A percentile compares a stretch with the other conserved stretches of the same genome.
Conservation (phyloP, 192 early-diverging fungal genomes). For the Coemansia sp. region DNA sequence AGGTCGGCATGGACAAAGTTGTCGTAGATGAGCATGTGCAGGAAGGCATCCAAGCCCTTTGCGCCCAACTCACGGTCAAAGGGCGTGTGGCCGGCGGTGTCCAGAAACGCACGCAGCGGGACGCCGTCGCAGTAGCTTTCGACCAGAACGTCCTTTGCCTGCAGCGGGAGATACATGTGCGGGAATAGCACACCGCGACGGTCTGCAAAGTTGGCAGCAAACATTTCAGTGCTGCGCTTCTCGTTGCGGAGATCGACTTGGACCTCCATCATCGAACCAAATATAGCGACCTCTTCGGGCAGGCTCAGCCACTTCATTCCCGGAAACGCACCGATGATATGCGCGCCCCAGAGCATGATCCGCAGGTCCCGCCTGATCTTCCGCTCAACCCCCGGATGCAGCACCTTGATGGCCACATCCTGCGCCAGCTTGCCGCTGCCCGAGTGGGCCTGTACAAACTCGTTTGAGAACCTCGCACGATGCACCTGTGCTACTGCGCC, state of each 20-base stretch:
- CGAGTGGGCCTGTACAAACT: conserved; percentile 29
- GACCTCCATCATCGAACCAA: conserved; percentile 88
- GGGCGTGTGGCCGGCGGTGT: conserved; percentile 57
- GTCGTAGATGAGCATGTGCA: conserved; percentile 91
- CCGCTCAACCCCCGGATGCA: conserved; percentile 77
- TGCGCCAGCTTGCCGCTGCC: conserved; percentile 29
- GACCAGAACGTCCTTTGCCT: conserved; percentile 66
- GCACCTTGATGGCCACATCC: conserved; percentile 83
- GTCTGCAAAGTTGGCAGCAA: conserved; percentile 60
- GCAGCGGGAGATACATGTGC: conserved; percentile 49
- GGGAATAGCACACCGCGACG: conserved; percentile 69
- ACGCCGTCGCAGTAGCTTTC: conserved; percentile 83
- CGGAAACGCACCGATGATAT: conserved; percentile 68
- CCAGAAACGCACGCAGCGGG: conserved; percentile 73
- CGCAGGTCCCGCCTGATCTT: conserved; percentile 77
- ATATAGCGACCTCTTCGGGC: conserved; percentile 85
- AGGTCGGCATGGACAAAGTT: conserved; percentile 95
- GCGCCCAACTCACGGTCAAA: conserved; percentile 79
- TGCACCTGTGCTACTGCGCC: conserved; percentile 95
- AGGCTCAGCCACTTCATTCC: conserved; percentile 82
- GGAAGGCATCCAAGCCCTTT: conserved; percentile 77
- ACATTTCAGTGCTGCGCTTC: conserved; percentile 67
- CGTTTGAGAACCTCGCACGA: conserved; percentile 12
- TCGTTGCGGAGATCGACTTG: conserved; percentile 87
- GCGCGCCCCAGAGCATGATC: conserved; percentile 75